Base-by-base conservation (phyloP, 169 alveolate genomes). In the Cyclospora cayetanensis region DNA sequence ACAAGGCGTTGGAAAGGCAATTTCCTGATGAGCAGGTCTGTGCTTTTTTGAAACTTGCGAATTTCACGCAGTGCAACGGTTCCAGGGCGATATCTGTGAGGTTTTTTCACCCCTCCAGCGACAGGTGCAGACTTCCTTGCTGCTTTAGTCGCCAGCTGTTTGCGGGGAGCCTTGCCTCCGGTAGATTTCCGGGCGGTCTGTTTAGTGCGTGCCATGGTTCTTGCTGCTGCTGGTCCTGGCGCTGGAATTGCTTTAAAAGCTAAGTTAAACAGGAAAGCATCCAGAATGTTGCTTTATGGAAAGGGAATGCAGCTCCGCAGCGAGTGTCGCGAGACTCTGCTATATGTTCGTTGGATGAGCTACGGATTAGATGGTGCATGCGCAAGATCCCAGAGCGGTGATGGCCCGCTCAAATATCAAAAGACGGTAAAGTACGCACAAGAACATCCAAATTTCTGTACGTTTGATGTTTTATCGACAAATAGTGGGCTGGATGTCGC, bases 11-110 rank as follows among this genome's bases (percentile, higher is more conserved):
- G 99, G 98, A 99, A 99, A 79, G 99, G 99, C 92, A 99, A 96
- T 97, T 98, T 98, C 95, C 99, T 96, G 95, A 99, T 98, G 93
- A 99, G 97, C 82, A 98, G 98, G 74, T 98, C 99, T 90, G 99
- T 98, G 86, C 98, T 96, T 93, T 98, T 98, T 94, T 99, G 99
- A 95, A 97, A 99, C 95, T 98, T 98, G 95, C 99, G 97, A 95
- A 99, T 99, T 96, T 99, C 99, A 94, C 99, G 97, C 70, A 98
- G 97, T 68, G 99, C 99, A 31, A 98, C 99, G 83, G 99, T 98
- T 80, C 99, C 99, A 74, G 99, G 99, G 94, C 99, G 97, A 95
- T 97, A 98, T 94, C 99, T 95, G 96, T 97, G 99, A 50, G 99
- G 99, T 94, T 97, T 97, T 97, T 97, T 97, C 80, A 97, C 94